Percentiles rank a stretch among this genome's conserved stretches.
These are phyloP conservation scores for Annona cherimola DNA, from an alignment of 164 flowering plant genomes.

Conservation along the genomic window DNA sequence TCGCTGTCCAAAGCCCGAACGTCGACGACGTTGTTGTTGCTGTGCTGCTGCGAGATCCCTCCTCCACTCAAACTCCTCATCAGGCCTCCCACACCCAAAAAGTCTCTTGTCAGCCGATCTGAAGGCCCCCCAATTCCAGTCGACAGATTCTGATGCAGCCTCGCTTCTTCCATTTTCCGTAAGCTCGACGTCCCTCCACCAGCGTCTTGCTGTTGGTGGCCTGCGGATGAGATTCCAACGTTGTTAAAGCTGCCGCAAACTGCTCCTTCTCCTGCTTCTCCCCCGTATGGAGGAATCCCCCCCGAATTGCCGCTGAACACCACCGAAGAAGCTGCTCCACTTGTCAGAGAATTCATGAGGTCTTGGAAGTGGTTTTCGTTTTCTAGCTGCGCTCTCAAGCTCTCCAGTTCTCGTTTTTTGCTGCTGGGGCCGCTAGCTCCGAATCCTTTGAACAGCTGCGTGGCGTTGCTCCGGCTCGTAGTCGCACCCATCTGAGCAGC, in stretches of 20 bases:
- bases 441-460: slow-evolving; percentile 40
- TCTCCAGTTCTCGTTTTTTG: slow-evolving; percentile 19
- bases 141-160: slow-evolving; percentile 30
- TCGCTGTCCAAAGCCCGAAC: slow-evolving; percentile 8
- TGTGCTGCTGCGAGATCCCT: slow-evolving; percentile 23
- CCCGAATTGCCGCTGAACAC: slow-evolving; percentile 22
- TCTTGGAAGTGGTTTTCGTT: slow-evolving; percentile 46
- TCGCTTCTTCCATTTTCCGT: slow-evolving; percentile 26
- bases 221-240: neutral
- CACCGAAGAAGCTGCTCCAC: slow-evolving; percentile 21
- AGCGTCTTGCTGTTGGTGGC: slow-evolving; percentile 12
- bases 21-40: neutral
- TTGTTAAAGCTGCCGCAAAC: slow-evolving; percentile 22
- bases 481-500: slow-evolving; percentile 81
- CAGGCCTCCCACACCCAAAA: slow-evolving; percentile 74
- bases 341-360: slow-evolving; percentile 54
- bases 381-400: slow-evolving; percentile 29
- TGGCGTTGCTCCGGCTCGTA: slow-evolving; percentile 34
- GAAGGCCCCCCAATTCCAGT: slow-evolving; percentile 37
- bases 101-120: slow-evolving; percentile 62
- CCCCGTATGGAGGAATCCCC: slow-evolving; percentile 24
- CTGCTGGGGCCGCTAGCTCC: slow-evolving; percentile 31
- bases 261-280: slow-evolving; percentile 17
- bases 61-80: slow-evolving; percentile 41
- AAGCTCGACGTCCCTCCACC: slow-evolving; percentile 8